phyloP scores from a whole-genome alignment of 2,329 filamentous ascomycete genomes.

The Aspergillus pseudoglaucus region DNA sequence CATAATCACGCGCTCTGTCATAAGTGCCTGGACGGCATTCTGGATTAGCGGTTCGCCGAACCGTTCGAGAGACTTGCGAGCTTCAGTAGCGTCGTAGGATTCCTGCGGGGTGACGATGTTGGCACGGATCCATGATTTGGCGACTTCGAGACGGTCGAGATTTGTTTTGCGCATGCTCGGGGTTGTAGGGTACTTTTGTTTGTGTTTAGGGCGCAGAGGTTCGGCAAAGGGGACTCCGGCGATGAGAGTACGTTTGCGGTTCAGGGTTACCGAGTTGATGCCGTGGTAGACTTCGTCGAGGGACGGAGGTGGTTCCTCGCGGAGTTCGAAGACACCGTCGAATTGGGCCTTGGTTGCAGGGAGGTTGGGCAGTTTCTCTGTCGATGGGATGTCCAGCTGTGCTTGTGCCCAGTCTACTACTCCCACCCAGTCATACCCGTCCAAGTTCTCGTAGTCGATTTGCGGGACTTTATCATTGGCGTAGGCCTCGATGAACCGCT shows the following conservation, averaged over 20 bases:
- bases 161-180: conserved; percentile 11
- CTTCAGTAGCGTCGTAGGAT: conserved; percentile 33
- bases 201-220: conserved; percentile 11
- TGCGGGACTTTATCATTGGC: conserved; percentile 35
- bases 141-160: conserved; percentile 26
- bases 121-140: conserved; percentile 44
- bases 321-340: conserved; percentile 35
- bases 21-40: conserved; percentile 35
- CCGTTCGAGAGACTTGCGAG: conserved; percentile 25
- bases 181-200: no score
- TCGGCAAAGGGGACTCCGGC: conserved; percentile 32
- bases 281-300: conserved; percentile 33
- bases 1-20: conserved; percentile 35
- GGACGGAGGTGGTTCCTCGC: conserved; percentile 24
- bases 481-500: conserved; percentile 41
- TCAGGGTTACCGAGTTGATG: conserved; percentile 24
- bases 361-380: conserved; percentile 34
- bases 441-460: conserved; percentile 40
- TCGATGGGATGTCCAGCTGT: conserved; percentile 34
- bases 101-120: conserved; percentile 40
- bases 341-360: conserved; percentile 39
- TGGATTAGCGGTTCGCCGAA: conserved; percentile 31
- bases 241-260: conserved; percentile 28
- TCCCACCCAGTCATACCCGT: conserved; percentile 41
- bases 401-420: conserved; percentile 42